phyloP scores from a whole-genome alignment of 2,329 filamentous ascomycete genomes.

The Aureobasidium sp. region DNA sequence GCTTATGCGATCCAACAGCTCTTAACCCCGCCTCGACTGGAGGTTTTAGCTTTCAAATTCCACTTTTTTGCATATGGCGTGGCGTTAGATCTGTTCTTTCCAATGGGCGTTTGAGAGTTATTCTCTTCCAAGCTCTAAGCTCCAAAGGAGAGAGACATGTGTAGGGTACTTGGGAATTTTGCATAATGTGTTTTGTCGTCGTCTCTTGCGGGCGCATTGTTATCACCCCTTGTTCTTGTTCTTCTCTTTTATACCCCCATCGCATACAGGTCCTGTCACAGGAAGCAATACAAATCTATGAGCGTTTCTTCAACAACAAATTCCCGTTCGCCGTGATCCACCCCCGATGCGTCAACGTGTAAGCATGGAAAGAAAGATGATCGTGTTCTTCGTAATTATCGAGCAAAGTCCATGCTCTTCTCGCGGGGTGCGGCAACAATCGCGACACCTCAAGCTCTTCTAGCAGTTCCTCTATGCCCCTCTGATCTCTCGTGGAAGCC shows the following conservation, averaged over 20 bases:
- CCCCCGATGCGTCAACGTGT: no score
- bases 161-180: not conserved
- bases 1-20: conserved; percentile 18
- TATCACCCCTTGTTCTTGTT: not conserved
- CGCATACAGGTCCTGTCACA: not conserved
- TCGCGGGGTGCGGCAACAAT: not conserved
- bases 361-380: no score
- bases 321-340: not conserved
- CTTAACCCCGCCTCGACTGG: not conserved
- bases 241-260: not conserved
- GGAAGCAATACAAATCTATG: not conserved
- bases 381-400: not conserved
- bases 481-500: not conserved
- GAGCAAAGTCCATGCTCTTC: not conserved
- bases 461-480: not conserved
- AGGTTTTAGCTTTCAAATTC: not conserved
- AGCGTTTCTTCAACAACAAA: not conserved
- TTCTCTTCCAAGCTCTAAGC: not conserved
- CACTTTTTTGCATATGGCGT: not conserved
- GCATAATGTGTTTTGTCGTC: not conserved
- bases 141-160: not conserved
- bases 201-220: not conserved
- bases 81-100: conserved; percentile 2
- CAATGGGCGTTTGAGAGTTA: not conserved
- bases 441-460: not conserved